phyloP scores from a whole-genome alignment of 345 rosid species.

The Toxicodendron radicans region DNA sequence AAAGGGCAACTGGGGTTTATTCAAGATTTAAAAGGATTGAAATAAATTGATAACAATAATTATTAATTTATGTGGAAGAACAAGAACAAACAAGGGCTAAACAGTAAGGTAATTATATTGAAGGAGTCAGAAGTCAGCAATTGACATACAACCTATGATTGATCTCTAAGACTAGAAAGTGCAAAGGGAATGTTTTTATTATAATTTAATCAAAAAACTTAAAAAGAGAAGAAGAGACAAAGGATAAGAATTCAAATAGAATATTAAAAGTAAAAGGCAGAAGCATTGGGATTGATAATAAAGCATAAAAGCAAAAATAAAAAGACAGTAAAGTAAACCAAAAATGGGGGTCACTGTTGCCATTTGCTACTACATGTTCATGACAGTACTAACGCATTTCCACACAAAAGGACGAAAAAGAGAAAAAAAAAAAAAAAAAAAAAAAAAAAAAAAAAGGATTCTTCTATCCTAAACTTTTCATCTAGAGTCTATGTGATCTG shows the following conservation, averaged over 20 bases:
- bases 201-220: not conserved
- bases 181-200: not conserved
- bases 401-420: conserved; percentile 12
- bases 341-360: conserved; percentile 9
- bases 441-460: too few relatives aligned
- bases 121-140: too few relatives aligned
- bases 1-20: too few relatives aligned
- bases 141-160: not conserved
- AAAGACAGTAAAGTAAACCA: conserved; percentile 16
- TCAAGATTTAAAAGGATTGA: too few relatives aligned
- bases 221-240: not conserved
- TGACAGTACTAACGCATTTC: conserved; percentile 12
- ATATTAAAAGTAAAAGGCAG: conserved; percentile 15
- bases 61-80: too few relatives aligned
- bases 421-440: too few relatives aligned
- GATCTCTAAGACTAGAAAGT: conserved; percentile 4
- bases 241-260: not conserved
- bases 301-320: conserved; percentile 16
- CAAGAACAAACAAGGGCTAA: too few relatives aligned
- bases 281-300: conserved; percentile 15
- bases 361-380: conserved; percentile 19
- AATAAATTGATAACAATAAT: too few relatives aligned
- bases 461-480: conserved; percentile 19
- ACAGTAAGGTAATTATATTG: too few relatives aligned
- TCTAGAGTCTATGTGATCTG: conserved; percentile 13